Percentiles rank a stretch among this genome's conserved stretches.
phyloP scores from a whole-genome alignment of 495 filamentous ascomycete genomes.

The Neurospora tetraspora region DNA sequence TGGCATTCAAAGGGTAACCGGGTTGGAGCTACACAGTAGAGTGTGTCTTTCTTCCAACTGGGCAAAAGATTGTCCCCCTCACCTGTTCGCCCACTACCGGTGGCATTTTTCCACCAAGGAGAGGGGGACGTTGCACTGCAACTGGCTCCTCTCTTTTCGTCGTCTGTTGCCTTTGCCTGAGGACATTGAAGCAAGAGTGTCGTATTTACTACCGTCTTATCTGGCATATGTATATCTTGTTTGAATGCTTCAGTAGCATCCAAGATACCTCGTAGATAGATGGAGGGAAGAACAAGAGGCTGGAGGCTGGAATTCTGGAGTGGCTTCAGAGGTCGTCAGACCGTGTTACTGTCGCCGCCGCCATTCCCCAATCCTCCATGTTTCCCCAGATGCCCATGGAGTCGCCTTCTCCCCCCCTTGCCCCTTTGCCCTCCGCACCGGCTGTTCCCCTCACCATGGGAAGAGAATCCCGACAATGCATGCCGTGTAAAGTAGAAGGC shows the following conservation, averaged over 20 bases:
- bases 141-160: background rate
- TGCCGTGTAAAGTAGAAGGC: background rate
- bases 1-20: background rate
- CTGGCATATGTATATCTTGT: background rate
- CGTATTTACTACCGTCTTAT: background rate
- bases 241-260: background rate
- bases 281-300: background rate
- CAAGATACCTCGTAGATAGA: background rate
- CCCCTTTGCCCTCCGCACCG: background rate
- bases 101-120: conserved; percentile 13
- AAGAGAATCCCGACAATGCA: background rate
- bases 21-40: background rate
- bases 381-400: background rate
- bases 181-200: background rate
- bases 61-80: background rate
- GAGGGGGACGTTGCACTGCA: background rate
- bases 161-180: background rate
- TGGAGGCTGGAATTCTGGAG: background rate
- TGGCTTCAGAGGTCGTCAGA: background rate
- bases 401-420: background rate
- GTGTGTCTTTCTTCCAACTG: background rate
- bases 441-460: background rate
- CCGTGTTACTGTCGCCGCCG: background rate
- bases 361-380: background rate
- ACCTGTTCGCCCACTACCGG: background rate